These are phyloP conservation scores for Microdochium trichocladiopsis DNA, from an alignment of 2,329 filamentous ascomycete genomes.

Conservation along the genomic window DNA sequence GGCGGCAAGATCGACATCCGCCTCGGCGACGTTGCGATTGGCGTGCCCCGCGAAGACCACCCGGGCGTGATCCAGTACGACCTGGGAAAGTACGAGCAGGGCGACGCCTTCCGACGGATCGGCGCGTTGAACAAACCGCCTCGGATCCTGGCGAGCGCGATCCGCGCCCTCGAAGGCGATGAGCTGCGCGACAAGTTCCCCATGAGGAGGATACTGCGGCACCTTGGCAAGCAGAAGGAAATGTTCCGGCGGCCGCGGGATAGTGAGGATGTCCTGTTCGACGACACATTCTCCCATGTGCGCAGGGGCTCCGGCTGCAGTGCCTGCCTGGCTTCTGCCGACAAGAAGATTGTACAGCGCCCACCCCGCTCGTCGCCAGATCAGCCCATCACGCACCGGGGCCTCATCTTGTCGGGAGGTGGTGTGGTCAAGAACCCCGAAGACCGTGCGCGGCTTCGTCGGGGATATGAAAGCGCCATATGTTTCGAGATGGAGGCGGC, in stretches of 20 bases:
- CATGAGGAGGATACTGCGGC: not conserved
- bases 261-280: not conserved
- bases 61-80: conserved; percentile 11
- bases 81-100: conserved; percentile 6
- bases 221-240: not conserved
- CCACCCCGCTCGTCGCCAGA: not conserved
- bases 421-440: conserved; percentile 26
- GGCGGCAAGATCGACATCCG: conserved; percentile 4
- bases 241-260: not conserved
- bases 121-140: conserved; percentile 4
- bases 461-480: conserved; percentile 2
- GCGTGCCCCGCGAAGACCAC: not conserved
- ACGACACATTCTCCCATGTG: not conserved
- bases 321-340: not conserved
- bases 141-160: not conserved
- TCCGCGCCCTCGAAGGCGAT: not conserved
- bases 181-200: not conserved
- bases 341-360: not conserved
- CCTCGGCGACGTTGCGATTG: conserved; percentile 12
- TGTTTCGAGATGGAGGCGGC: conserved; percentile 24
- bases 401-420: conserved; percentile 22
- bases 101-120: not conserved
- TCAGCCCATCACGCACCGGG: conserved; percentile 17
- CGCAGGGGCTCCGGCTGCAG: not conserved
- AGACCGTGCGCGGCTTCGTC: conserved; percentile 15